Percentiles rank a stretch among this genome's conserved stretches.
Evolutionary conservation across 495 filamentous ascomycete genomes (phyloP).

Genomic region (Parmelia sp.): DNA sequence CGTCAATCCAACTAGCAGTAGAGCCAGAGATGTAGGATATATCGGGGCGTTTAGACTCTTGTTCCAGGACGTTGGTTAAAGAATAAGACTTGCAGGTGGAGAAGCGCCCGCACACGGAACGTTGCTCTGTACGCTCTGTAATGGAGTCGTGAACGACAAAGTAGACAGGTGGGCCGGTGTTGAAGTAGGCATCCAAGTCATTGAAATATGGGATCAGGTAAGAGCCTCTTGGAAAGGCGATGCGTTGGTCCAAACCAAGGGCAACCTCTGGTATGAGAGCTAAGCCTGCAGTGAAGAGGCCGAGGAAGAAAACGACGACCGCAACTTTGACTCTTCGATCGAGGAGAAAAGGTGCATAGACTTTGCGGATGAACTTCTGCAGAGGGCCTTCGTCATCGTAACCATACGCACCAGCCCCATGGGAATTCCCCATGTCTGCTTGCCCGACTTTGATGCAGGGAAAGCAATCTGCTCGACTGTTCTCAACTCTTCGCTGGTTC

Average conservation of each 20-base stretch:
- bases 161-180: slow-evolving; percentile 87
- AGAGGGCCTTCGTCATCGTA: slow-evolving; percentile 72
- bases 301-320: slow-evolving; percentile 74
- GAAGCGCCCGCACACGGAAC: slow-evolving; percentile 85
- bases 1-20: slow-evolving; percentile 92
- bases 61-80: slow-evolving; percentile 79
- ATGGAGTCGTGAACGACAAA: slow-evolving; percentile 79
- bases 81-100: slow-evolving; percentile 78
- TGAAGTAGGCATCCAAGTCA: slow-evolving; percentile 88
- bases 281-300: slow-evolving; percentile 76
- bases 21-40: slow-evolving; percentile 89
- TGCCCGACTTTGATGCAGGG: slow-evolving; percentile 75
- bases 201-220: slow-evolving; percentile 94
- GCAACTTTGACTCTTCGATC: slow-evolving; percentile 68
- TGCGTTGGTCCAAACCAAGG: slow-evolving; percentile 87
- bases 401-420: slow-evolving; percentile 50
- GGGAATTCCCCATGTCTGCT: slow-evolving; percentile 46
- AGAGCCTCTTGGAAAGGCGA: slow-evolving; percentile 85
- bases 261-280: slow-evolving; percentile 77
- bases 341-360: slow-evolving; percentile 77
- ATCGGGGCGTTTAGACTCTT: slow-evolving; percentile 84
- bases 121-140: slow-evolving; percentile 66
- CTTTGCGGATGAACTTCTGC: slow-evolving; percentile 78
- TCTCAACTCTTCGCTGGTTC: slow-evolving; percentile 83
- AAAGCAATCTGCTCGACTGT: slow-evolving; percentile 83